Conservation (phyloP, 2,329 filamentous ascomycete species). For the Balansia obtecta region DNA sequence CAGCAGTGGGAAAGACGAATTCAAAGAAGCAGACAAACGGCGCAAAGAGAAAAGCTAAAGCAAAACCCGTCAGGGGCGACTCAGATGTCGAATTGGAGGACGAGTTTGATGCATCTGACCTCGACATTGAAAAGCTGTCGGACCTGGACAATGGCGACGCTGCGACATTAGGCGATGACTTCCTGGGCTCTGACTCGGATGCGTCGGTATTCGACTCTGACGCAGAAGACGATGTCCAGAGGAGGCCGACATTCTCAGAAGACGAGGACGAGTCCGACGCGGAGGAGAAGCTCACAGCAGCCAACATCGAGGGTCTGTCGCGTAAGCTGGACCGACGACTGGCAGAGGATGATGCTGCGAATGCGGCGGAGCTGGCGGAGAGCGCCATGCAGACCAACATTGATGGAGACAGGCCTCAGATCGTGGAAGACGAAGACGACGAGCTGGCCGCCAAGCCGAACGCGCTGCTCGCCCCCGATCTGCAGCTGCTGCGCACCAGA, state of each 20-base stretch:
- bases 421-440: conserved; percentile 53
- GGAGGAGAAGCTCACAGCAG: conserved; percentile 83
- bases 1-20: conserved; percentile 7
- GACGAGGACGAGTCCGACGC: conserved; percentile 82
- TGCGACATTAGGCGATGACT: conserved; percentile 41
- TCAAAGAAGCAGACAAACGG: conserved; percentile 14
- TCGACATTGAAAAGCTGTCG: conserved; percentile 25
- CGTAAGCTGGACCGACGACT: conserved; percentile 68
- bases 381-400: conserved; percentile 89
- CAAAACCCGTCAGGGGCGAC: conserved; percentile 11
- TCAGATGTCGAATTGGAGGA: conserved; percentile 28
- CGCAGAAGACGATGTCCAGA: conserved; percentile 36
- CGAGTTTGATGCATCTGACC: conserved; percentile 33
- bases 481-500: conserved; percentile 75
- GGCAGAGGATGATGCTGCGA: conserved; percentile 69
- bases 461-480: conserved; percentile 67
- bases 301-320: conserved; percentile 89
- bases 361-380: conserved; percentile 75
- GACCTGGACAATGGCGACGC: conserved; percentile 30
- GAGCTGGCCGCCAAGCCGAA: conserved; percentile 45
- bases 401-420: conserved; percentile 56
- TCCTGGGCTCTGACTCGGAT: conserved; percentile 41
- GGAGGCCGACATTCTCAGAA: conserved; percentile 73
- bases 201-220: conserved; percentile 62
- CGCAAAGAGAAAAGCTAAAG: conserved; percentile 18